These are phyloP conservation scores for Proliferodiscus dingleyae DNA, from an alignment of 2,329 filamentous ascomycete genomes.

Conservation along the genomic window DNA sequence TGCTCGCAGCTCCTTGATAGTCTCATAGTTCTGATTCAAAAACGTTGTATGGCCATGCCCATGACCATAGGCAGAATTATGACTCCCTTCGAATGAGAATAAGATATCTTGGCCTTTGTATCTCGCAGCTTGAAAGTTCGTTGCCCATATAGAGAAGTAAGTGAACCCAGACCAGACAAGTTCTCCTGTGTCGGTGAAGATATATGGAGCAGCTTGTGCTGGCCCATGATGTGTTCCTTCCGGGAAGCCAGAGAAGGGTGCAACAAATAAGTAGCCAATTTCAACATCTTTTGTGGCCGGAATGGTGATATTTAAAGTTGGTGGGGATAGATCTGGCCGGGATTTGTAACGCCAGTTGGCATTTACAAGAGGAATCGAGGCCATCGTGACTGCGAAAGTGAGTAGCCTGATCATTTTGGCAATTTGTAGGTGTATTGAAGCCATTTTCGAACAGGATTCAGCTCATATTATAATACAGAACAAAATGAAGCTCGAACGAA, in stretches of 20 bases:
- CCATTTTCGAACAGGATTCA: neutral
- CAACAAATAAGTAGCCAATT: conserved; percentile 41
- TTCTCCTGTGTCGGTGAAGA: conserved; percentile 49
- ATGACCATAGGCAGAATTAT: conserved; percentile 47
- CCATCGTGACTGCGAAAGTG: neutral
- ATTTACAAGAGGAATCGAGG: conserved; percentile 4
- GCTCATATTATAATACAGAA: too few relatives aligned
- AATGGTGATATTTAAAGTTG: conserved; percentile 41
- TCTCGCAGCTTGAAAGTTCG: conserved; percentile 45
- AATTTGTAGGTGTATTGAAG: neutral
- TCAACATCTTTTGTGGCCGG: conserved; percentile 37
- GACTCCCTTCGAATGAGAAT: conserved; percentile 49
- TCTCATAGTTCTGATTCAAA: conserved; percentile 50
- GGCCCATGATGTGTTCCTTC: conserved; percentile 41
- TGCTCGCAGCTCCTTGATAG: conserved; percentile 47
- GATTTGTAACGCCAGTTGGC: conserved; percentile 45
- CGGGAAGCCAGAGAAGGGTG: conserved; percentile 25
- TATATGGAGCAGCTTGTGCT: conserved; percentile 49
- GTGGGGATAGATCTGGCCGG: conserved; percentile 42
- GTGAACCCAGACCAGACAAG: conserved; percentile 53
- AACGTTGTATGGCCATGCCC: conserved; percentile 51
- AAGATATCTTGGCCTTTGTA: conserved; percentile 50
- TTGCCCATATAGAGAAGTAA: conserved; percentile 47
- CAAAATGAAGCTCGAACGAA: too few relatives aligned
- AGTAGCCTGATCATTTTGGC: neutral